These are phyloP conservation scores for Aphanomyces euteiches DNA, from an alignment of 352 stramenopile species.

Conservation along the genomic window DNA sequence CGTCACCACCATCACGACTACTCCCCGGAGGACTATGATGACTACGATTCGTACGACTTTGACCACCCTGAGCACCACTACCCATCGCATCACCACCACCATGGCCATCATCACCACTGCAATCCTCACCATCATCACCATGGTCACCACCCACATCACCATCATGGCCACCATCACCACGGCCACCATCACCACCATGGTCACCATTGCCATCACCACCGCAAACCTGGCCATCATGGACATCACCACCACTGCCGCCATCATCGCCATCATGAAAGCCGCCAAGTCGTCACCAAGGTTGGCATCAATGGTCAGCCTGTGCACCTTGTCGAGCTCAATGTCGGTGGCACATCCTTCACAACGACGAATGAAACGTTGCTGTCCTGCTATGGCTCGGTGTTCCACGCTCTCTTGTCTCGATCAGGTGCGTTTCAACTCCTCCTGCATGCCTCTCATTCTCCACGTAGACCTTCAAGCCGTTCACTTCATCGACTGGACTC, in stretches of 20 bases:
- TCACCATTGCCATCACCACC: conserved; percentile 2
- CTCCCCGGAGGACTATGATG: neutral
- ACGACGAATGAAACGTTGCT: neutral
- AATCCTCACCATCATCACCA: neutral
- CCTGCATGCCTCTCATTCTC: no score
- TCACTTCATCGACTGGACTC: conserved; percentile 14
- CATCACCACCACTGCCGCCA: no score
- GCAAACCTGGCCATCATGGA: neutral
- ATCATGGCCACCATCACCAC: neutral
- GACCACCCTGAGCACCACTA: neutral
- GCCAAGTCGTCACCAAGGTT: no score
- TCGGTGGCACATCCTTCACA: neutral
- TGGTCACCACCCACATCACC: neutral
- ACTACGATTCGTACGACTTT: neutral
- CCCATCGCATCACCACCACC: neutral
- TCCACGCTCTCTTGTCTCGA: neutral
- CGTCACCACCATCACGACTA: neutral
- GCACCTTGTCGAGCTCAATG: conserved; percentile 1
- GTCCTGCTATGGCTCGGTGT: neutral
- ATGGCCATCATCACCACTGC: neutral
- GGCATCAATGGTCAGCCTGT: neutral
- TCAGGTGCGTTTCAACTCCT: no score
- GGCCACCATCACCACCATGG: neutral
- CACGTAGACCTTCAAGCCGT: neutral
- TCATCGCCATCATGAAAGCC: no score